Evolutionary conservation across 768 basidiomycete species (phyloP), one percentile per base, ranked within the genome.

Genomic region (Cystobasidium ongulense): DNA sequence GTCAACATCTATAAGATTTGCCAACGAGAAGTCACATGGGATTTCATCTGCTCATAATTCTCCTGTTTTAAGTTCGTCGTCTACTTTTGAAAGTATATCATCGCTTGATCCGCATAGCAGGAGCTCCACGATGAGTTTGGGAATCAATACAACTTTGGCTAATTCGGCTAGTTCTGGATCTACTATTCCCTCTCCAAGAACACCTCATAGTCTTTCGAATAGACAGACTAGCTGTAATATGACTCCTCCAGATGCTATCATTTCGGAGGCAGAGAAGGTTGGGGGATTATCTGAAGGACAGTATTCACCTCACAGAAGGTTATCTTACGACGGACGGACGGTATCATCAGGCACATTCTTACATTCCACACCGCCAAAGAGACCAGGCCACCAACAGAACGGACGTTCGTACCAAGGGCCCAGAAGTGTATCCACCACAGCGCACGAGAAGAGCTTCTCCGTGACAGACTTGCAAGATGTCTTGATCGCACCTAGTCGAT

Each of bases 41-140:
- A 59, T 59, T 15, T 59, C 57, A 5, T 64, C 63, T 2, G 63
- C 63, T 3, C 63, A 64, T 27, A 64, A 64, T 46, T 64, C 63
- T 5, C 63, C 63, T 18, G 63, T 64, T 21, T 23, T 59, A 4
- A 59, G 57, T 31, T 59, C 57, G 29, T 59, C 29, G 3, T 59
- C 57, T 29, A 35, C 57, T 29, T 59, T 59, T 35, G 57, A 59
- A 59, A 35, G 57, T 50, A 50, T 50, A 4, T 35, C 57, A 59
- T 27, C 57, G 4, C 33, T 29, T 29, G 57, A 59, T 59, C 57
- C 57, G 3, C 57, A 59, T 27, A 59, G 57, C 29, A 17, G 57
- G 33, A 59, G 57, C 27, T 29, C 29, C 23, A 59, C 57, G 5
- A 27, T 59, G 29, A 59, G 33, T 23, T 59, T 59, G 21, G 57